Base-by-base conservation (phyloP, 768 basidiomycete species). In the Leccinum rimulosum region DNA sequence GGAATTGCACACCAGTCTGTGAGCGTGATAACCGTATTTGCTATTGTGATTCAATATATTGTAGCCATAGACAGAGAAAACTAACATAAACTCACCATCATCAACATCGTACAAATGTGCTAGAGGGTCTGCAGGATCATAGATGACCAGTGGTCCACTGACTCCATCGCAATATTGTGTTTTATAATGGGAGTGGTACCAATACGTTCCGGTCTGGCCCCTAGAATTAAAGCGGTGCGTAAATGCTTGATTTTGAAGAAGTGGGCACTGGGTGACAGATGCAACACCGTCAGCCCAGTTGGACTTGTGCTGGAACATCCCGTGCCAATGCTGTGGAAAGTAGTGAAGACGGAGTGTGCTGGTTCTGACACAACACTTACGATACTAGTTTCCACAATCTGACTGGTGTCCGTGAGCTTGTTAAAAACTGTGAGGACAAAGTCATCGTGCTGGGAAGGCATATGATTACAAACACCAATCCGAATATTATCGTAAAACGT, bases 11-110 rank as follows among this genome's bases (percentile, higher is more conserved):
- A 72, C 82, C 82, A 83, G 53, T 84, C 82, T 1, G 79, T 70
- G 25, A 83, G 71, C 0, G 82, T 82, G 59, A 83, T 80, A 2
- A 83, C 66, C 0, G 82, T 82, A 12, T 4, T 60, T 58, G 76
- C 77, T 69, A 43, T 47, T 52, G 2, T 12, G 33, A 19, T 33
- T 28, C 59, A 0, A 58, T 40, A 54, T n/a, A n/a, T 17, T 22
- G 10, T 6, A 6, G 14, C 1, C 6, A 27, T 1, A 15, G n/a
- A n/a, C n/a, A 43, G n/a, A 43, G 17, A 56, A 15, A 11, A 6
- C 30, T 47, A 31, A 48, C 4, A n/a, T 4, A 52, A 22, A 48
- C 61, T 52, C 49, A 77, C 79, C 79, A 66, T 82, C 71, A 63
- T 81, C 80, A 14, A 82, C 74, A 54, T 80, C 80, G 33, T 82